Percentiles rank a stretch among this genome's conserved stretches.
phyloP scores from a whole-genome alignment of 106 monocot genomes.

The Xerophyta viscosa region DNA sequence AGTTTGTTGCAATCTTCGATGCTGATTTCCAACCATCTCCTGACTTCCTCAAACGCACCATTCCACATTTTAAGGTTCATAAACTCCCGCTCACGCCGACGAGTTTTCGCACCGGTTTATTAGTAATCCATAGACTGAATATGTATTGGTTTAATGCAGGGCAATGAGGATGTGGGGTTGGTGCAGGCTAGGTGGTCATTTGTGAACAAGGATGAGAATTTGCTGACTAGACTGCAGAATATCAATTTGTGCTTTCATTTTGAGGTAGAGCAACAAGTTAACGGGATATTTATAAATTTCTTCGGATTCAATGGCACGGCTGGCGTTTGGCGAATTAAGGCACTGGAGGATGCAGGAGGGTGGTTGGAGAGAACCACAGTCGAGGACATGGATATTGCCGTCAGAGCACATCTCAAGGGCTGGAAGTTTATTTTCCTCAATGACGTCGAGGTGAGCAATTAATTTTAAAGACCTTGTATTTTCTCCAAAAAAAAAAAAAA shows the following conservation, averaged over 20 bases:
- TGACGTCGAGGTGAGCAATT: constrained; percentile 80
- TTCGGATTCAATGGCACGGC: constrained; percentile 98
- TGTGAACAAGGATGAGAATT: constrained; percentile 96
- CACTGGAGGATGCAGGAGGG: constrained; percentile 82
- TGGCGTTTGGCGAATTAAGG: constrained; percentile 94
- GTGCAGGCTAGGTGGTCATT: constrained; percentile 98
- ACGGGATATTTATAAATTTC: constrained; percentile 88
- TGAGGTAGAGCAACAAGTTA: constrained; percentile 99
- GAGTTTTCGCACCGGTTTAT: no score
- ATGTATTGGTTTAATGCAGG: constrained; percentile 29
- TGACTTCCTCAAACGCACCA: constrained; percentile 74
- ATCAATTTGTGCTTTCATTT: constrained; percentile 98
- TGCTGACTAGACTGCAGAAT: constrained; percentile 89
- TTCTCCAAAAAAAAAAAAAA: no score
- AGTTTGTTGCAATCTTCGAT: constrained; percentile 94
- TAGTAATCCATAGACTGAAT: neutral
- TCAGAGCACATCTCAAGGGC: constrained; percentile 77
- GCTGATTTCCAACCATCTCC: constrained; percentile 86
- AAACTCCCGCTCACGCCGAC: neutral
- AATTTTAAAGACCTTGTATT: no score
- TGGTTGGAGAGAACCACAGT: constrained; percentile 95
- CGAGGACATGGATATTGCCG: constrained; percentile 89
- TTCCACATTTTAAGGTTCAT: constrained; percentile 84
- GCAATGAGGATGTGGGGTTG: constrained; percentile 69
- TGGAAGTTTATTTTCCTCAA: constrained; percentile 97